These are phyloP conservation scores for Loxodes magnus DNA, from an alignment of 73 alveolate species.

Conservation along the genomic window DNA sequence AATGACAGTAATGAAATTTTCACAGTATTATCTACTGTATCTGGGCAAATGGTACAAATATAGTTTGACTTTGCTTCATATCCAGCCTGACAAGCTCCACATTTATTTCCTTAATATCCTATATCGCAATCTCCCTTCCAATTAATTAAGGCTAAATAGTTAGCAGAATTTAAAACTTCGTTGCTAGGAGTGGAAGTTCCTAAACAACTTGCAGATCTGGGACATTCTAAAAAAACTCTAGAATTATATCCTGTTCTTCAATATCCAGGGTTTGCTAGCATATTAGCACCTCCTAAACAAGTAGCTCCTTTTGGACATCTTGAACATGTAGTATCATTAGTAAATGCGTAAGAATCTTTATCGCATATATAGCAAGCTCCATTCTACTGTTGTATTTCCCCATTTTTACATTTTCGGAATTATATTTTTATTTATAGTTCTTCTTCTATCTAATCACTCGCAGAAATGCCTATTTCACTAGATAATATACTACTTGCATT, in stretches of 20 bases:
- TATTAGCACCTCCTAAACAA: constrained; percentile 21
- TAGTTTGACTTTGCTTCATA: constrained; percentile 13
- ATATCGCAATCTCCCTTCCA: constrained; percentile 13
- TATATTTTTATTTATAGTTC: no score
- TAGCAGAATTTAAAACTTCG: no score
- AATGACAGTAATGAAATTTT: constrained; percentile 12
- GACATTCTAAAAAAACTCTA: constrained; percentile 19
- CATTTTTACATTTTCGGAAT: no score
- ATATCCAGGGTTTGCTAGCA: constrained; percentile 23
- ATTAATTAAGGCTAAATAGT: not conserved
- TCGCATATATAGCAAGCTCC: constrained; percentile 14
- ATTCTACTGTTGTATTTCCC: no score
- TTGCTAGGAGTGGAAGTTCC: no score
- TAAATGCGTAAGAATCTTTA: constrained; percentile 4
- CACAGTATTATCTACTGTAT: constrained; percentile 5
- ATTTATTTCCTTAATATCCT: constrained; percentile 40
- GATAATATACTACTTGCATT: no score
- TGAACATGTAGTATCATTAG: constrained; percentile 6
- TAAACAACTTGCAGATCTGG: constrained; percentile 16
- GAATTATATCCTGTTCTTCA: constrained; percentile 35
- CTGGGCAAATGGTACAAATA: constrained; percentile 30
- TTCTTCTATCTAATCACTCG: no score
- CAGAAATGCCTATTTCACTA: no score
- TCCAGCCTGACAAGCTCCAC: constrained; percentile 28
- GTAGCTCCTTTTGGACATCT: constrained; percentile 23